Conservation (phyloP, 1,139 yeast species). For the Yamadazyma friedrichii region DNA sequence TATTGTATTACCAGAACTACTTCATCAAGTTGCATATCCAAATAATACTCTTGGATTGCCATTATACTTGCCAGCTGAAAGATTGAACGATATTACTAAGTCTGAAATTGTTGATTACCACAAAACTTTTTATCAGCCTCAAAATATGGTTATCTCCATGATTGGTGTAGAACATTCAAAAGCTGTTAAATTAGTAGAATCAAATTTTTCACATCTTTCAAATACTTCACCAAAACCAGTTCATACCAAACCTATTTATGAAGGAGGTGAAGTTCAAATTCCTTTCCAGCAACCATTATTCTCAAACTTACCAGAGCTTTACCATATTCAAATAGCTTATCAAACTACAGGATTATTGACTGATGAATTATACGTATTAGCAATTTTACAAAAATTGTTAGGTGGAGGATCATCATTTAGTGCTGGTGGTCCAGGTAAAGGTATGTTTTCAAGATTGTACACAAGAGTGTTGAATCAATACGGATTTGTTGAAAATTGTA, state of each 20-base stretch:
- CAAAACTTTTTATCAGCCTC: slow-evolving; percentile 70
- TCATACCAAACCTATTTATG: slow-evolving; percentile 55
- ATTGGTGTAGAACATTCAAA: slow-evolving; percentile 76
- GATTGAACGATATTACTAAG: slow-evolving; percentile 55
- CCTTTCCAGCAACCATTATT: slow-evolving; percentile 68
- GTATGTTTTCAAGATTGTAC: slow-evolving; percentile 94
- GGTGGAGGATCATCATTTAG: slow-evolving; percentile 98
- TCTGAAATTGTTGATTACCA: slow-evolving; percentile 63
- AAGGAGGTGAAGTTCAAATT: slow-evolving; percentile 75
- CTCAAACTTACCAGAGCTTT: slow-evolving; percentile 76
- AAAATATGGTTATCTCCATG: slow-evolving; percentile 81
- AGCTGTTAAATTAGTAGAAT: slow-evolving; percentile 65
- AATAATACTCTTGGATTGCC: slow-evolving; percentile 83
- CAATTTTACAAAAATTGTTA: slow-evolving; percentile 85
- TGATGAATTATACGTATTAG: slow-evolving; percentile 88
- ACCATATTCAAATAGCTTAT: slow-evolving; percentile 84
- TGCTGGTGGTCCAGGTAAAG: slow-evolving; percentile 99
- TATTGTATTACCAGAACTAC: slow-evolving; percentile 77
- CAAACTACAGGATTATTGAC: slow-evolving; percentile 83
- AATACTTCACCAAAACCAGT: slow-evolving; percentile 22
- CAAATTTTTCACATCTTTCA: slow-evolving; percentile 41
- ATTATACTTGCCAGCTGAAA: slow-evolving; percentile 73
- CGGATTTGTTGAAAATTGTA: slow-evolving; percentile 87
- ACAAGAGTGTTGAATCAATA: slow-evolving; percentile 88
- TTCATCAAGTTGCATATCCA: slow-evolving; percentile 78